Conservation (phyloP, 306 rosid species). For the Sesbania bispinosa region DNA sequence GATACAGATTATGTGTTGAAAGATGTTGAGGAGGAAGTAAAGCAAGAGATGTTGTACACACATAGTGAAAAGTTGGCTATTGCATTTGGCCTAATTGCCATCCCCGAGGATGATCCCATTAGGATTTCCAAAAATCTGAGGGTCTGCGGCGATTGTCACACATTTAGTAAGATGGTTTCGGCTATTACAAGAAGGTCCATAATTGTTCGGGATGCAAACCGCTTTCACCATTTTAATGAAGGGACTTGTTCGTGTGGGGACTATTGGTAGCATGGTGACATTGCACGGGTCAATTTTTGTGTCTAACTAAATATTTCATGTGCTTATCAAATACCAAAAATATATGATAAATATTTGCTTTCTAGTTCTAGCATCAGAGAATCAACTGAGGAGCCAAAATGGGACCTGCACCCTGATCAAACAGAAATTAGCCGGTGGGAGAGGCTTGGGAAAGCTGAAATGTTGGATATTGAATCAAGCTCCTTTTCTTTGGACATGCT, state of each 20-base stretch:
- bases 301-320: not conserved
- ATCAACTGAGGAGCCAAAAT: too few relatives aligned
- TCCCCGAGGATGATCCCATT: slow-evolving; percentile 43
- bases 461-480: too few relatives aligned
- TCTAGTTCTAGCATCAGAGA: too few relatives aligned
- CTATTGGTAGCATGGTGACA: slow-evolving; percentile 54
- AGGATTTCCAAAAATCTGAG: slow-evolving; percentile 76
- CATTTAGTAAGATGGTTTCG: slow-evolving; percentile 65
- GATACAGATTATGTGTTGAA: slow-evolving; percentile 64
- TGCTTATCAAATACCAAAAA: not conserved
- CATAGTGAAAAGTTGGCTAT: slow-evolving; percentile 82
- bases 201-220: slow-evolving; percentile 62
- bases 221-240: slow-evolving; percentile 70
- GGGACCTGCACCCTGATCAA: too few relatives aligned
- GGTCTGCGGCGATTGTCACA: slow-evolving; percentile 84
- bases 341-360: too few relatives aligned
- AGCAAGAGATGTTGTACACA: slow-evolving; percentile 53
- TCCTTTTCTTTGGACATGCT: too few relatives aligned
- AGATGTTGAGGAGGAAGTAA: slow-evolving; percentile 78
- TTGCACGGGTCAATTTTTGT: not conserved
- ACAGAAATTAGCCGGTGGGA: too few relatives aligned
- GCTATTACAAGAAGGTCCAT: slow-evolving; percentile 47
- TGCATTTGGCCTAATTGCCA: slow-evolving; percentile 64
- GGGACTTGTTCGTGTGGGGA: slow-evolving; percentile 75
- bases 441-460: too few relatives aligned